A percentile compares a stretch with the other conserved stretches of the same genome.
These are phyloP conservation scores for Curvularia sp. DNA, from an alignment of 2,329 filamentous ascomycete species.

Conservation along the genomic window DNA sequence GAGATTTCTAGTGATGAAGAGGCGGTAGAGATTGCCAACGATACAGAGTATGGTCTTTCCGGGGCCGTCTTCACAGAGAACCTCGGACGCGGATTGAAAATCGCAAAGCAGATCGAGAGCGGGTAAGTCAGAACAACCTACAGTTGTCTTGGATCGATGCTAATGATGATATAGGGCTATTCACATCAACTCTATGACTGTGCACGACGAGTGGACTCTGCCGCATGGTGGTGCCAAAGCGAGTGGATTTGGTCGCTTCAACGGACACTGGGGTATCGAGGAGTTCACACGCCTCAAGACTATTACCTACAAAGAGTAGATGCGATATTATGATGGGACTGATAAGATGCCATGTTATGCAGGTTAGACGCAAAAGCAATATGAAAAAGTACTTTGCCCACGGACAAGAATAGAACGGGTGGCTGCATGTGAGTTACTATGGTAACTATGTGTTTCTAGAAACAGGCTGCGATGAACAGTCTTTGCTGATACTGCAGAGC, in stretches of 20 bases:
- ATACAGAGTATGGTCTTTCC: constrained; percentile 78
- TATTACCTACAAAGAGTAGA: constrained; percentile 50
- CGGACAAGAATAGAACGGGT: not conserved
- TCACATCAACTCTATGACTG: constrained; percentile 60
- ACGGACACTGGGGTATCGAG: constrained; percentile 54
- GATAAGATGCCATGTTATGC: too few species aligned
- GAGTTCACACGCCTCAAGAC: constrained; percentile 56
- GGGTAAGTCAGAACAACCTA: constrained; percentile 53
- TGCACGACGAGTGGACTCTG: constrained; percentile 57
- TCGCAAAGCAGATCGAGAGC: constrained; percentile 61
- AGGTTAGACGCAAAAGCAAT: not conserved
- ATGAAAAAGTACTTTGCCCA: not conserved
- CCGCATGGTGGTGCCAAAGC: constrained; percentile 60
- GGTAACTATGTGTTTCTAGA: not conserved
- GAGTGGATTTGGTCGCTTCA: constrained; percentile 59
- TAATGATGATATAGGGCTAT: constrained; percentile 47
- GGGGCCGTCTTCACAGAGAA: constrained; percentile 76
- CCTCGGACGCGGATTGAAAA: constrained; percentile 56
- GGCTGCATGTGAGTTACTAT: not conserved
- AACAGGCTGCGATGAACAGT: not conserved
- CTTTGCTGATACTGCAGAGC: not conserved
- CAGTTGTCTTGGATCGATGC: not conserved
- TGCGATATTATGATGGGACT: not conserved
- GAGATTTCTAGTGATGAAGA: constrained; percentile 73
- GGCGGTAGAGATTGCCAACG: constrained; percentile 76